These are phyloP conservation scores for Flaveria trinervia DNA, from an alignment of 129 eudicot genomes.

Conservation along the genomic window DNA sequence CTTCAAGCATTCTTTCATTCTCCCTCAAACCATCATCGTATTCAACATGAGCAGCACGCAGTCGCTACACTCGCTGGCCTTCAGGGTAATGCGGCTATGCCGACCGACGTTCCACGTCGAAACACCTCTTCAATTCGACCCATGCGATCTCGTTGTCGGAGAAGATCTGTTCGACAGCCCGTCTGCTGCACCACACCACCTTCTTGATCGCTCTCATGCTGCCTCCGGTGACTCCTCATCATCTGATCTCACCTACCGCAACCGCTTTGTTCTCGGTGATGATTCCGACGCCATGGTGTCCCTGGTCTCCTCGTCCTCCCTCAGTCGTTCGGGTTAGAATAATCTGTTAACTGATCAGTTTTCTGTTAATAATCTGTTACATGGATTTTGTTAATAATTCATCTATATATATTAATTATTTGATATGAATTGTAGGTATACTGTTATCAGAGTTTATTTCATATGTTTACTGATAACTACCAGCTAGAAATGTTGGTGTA, in stretches of 20 bases:
- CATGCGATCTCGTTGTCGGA: conserved; percentile 73
- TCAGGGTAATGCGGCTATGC: conserved; percentile 92
- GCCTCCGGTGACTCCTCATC: conserved; percentile 33
- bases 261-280: conserved; percentile 61
- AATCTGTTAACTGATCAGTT: not conserved
- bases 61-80: conserved; percentile 79
- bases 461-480: not conserved
- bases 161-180: conserved; percentile 80
- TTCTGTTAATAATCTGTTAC: not conserved
- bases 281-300: conserved; percentile 72
- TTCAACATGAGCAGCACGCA: conserved; percentile 46
- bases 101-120: conserved; percentile 87
- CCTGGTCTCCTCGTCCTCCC: conserved; percentile 94
- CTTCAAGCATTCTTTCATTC: not conserved
- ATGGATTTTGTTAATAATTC: not conserved
- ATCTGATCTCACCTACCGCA: conserved; percentile 68
- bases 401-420: not conserved
- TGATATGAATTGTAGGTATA: not conserved
- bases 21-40: conserved; percentile 16
- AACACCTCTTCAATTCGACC: conserved; percentile 81
- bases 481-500: not conserved
- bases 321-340: conserved; percentile 83
- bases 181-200: conserved; percentile 51
- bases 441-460: not conserved
- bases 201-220: conserved; percentile 38